These are phyloP conservation scores for Irpex lacteus DNA, from an alignment of 1,284 basidiomycete genomes.

Conservation along the genomic window DNA sequence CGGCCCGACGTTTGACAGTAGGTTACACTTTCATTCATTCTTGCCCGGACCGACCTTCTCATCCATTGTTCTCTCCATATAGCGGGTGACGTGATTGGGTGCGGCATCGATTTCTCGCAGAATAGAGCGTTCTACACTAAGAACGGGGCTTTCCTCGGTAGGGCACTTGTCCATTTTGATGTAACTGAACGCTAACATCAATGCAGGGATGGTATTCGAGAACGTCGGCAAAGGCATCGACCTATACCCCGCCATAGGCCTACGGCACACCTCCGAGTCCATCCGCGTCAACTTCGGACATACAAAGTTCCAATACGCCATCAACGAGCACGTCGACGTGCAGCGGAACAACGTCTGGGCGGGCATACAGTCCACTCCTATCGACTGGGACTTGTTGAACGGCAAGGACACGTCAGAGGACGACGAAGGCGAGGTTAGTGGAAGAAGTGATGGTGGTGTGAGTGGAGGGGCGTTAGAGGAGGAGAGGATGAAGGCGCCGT, in stretches of 20 bases:
- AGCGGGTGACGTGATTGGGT: slow-evolving; percentile 87
- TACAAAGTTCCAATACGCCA: slow-evolving; percentile 83
- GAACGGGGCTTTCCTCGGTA: slow-evolving; percentile 80
- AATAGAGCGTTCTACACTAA: slow-evolving; percentile 86
- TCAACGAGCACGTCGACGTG: slow-evolving; percentile 75
- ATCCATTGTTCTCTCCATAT: slow-evolving; percentile 7
- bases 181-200: not conserved
- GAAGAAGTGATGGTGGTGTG: slow-evolving; percentile 18
- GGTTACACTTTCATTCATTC: slow-evolving; percentile 22
- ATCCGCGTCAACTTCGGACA: slow-evolving; percentile 86
- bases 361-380: slow-evolving; percentile 53
- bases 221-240: slow-evolving; percentile 62
- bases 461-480: slow-evolving; percentile 22
- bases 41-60: not conserved
- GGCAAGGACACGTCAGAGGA: slow-evolving; percentile 21
- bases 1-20: slow-evolving; percentile 75
- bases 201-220: slow-evolving; percentile 65
- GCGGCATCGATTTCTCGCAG: slow-evolving; percentile 84
- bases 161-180: slow-evolving; percentile 8
- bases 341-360: slow-evolving; percentile 62
- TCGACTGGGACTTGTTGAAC: slow-evolving; percentile 27
- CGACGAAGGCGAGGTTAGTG: slow-evolving; percentile 12
- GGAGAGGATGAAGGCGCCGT: slow-evolving; percentile 33
- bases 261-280: slow-evolving; percentile 73
- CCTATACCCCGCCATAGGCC: slow-evolving; percentile 83